phyloP scores from a whole-genome alignment of 768 basidiomycete species.

The Gloeopeniophorella convolvens region DNA sequence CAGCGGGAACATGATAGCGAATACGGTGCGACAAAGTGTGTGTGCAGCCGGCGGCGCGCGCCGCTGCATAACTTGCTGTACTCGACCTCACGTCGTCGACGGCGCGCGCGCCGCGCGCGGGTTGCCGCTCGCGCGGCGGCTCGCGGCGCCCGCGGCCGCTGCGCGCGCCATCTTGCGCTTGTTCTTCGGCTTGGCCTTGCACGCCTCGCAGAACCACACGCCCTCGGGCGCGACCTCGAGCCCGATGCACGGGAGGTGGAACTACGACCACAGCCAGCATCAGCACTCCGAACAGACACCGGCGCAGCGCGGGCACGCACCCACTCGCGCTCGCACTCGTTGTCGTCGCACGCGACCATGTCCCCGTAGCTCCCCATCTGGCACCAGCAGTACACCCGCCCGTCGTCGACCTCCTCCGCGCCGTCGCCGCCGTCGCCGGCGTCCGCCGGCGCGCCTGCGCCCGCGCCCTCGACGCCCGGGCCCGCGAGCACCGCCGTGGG shows the following conservation, averaged over 20 bases:
- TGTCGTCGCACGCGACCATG: slow-evolving; percentile 92
- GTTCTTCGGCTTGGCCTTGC: slow-evolving; percentile 47
- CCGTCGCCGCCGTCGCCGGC: slow-evolving; percentile 40
- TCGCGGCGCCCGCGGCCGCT: slow-evolving; percentile 40
- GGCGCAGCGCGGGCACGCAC: slow-evolving; percentile 42
- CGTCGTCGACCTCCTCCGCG: slow-evolving; percentile 53
- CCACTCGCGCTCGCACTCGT: slow-evolving; percentile 82
- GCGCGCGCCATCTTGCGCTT: slow-evolving; percentile 41
- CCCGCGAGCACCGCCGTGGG: slow-evolving; percentile 32
- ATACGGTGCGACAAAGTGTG: too few species aligned
- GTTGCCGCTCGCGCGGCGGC: slow-evolving; percentile 17
- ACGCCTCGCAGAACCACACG: slow-evolving; percentile 70
- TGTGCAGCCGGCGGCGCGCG: too few species aligned
- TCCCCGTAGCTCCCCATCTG: slow-evolving; percentile 80
- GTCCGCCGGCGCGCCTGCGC: slow-evolving; percentile 46
- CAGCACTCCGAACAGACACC: slow-evolving; percentile 4
- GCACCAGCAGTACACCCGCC: slow-evolving; percentile 79
- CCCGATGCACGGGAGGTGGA: slow-evolving; percentile 73
- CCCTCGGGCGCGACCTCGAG: slow-evolving; percentile 61
- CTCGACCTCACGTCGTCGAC: slow-evolving; percentile 5
- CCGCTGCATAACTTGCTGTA: too few species aligned
- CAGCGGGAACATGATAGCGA: too few species aligned
- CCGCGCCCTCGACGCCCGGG: slow-evolving; percentile 36
- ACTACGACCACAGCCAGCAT: slow-evolving; percentile 37
- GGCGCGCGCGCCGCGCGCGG: slow-evolving; percentile 18